Conservation (phyloP, 345 rosid species). For the Boechera divaricarpa region DNA sequence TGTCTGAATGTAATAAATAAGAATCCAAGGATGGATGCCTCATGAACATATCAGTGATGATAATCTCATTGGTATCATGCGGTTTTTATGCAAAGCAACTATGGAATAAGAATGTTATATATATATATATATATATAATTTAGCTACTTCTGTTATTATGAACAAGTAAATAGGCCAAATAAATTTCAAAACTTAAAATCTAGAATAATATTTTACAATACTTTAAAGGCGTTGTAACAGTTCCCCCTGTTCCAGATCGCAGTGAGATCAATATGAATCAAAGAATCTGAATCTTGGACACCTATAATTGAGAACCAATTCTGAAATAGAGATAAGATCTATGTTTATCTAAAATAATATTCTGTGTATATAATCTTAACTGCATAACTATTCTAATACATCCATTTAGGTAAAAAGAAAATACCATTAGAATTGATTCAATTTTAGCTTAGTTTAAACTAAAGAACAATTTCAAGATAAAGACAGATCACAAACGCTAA, state of each 20-base stretch:
- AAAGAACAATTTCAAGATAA: conserved; percentile 35
- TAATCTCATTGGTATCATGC: conserved; percentile 22
- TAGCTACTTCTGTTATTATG: background rate
- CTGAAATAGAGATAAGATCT: conserved; percentile 31
- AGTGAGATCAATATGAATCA: conserved; percentile 26
- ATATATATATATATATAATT: background rate
- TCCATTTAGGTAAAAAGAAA: conserved; percentile 17
- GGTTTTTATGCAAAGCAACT: conserved; percentile 12
- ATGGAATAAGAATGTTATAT: conserved; percentile 12
- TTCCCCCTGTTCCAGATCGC: background rate
- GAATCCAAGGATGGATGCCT: conserved; percentile 8
- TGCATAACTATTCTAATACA: too few relatives aligned
- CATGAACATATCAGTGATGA: conserved; percentile 14
- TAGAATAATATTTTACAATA: too few relatives aligned
- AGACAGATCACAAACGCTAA: background rate
- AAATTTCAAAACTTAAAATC: background rate
- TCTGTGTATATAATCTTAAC: too few relatives aligned
- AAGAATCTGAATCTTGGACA: conserved; percentile 32
- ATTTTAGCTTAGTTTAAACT: background rate
- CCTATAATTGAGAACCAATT: conserved; percentile 30
- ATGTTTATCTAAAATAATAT: too few relatives aligned
- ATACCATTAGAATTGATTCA: conserved; percentile 40
- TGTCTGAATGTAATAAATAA: conserved; percentile 17
- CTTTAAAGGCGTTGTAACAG: background rate
- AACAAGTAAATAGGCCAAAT: background rate